These are phyloP conservation scores for Pseudogymnoascus sp. DNA, from an alignment of 2,329 filamentous ascomycete species.

Conservation along the genomic window DNA sequence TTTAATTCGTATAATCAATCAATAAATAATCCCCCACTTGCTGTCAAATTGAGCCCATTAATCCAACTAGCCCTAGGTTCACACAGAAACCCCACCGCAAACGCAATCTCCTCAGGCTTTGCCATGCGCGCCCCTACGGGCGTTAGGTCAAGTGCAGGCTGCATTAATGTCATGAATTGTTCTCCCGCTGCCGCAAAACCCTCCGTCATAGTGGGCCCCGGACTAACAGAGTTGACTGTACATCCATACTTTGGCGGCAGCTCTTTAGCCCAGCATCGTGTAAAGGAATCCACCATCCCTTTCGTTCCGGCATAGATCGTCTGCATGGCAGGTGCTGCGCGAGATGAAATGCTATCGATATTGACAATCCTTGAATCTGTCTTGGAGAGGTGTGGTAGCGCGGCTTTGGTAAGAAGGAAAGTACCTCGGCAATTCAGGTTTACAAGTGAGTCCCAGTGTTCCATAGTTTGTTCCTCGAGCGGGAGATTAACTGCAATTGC, in stretches of 20 bases:
- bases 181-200: constrained; percentile 29
- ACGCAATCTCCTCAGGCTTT: constrained; percentile 38
- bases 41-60: constrained; percentile 34
- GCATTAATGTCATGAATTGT: constrained; percentile 33
- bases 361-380: constrained; percentile 35
- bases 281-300: constrained; percentile 41
- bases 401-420: constrained; percentile 34
- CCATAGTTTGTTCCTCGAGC: constrained; percentile 31
- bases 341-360: constrained; percentile 32
- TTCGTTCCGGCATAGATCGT: constrained; percentile 43
- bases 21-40: constrained; percentile 25
- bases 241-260: constrained; percentile 36
- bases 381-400: constrained; percentile 31
- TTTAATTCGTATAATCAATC: constrained; percentile 12
- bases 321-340: constrained; percentile 29
- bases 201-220: constrained; percentile 35
- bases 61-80: constrained; percentile 38
- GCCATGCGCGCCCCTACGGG: constrained; percentile 36
- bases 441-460: constrained; percentile 32
- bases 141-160: constrained; percentile 35
- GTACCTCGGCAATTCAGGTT: constrained; percentile 35
- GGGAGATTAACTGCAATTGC: constrained; percentile 32
- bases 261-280: constrained; percentile 34
- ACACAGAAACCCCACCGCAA: constrained; percentile 36
- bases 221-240: constrained; percentile 38